phyloP scores from a whole-genome alignment of 2,329 filamentous ascomycete genomes.

The Diaporthe velutina region DNA sequence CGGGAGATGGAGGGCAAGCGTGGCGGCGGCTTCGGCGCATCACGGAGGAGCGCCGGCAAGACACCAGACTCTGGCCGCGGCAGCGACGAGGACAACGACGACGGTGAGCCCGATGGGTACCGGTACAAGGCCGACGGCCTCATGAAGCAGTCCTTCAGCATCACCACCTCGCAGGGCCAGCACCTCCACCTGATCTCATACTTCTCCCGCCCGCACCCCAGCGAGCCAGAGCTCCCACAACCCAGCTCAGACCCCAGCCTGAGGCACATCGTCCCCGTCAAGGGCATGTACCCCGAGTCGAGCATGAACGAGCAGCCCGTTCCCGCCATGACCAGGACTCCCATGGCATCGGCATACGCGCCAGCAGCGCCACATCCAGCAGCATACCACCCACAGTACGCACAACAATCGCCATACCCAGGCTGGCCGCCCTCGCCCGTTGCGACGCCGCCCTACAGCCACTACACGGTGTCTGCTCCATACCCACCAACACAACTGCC shows the following conservation, averaged over 20 bases:
- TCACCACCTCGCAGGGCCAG: conserved; percentile 88
- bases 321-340: conserved; percentile 83
- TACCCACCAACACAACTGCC: conserved; percentile 41
- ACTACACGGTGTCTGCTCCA: conserved; percentile 53
- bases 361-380: conserved; percentile 44
- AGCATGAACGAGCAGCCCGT: conserved; percentile 88
- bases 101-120: conserved; percentile 90
- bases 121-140: conserved; percentile 95
- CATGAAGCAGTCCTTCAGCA: conserved; percentile 99
- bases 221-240: conserved; percentile 79
- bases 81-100: conserved; percentile 88
- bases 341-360: conserved; percentile 60
- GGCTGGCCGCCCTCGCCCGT: conserved; percentile 69
- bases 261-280: conserved; percentile 85
- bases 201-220: conserved; percentile 84
- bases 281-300: conserved; percentile 98
- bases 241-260: conserved; percentile 85
- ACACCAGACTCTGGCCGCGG: conserved; percentile 85
- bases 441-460: conserved; percentile 66
- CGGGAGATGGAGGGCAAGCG: conserved; percentile 99
- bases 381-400: conserved; percentile 56
- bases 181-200: conserved; percentile 99
- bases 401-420: conserved; percentile 55
- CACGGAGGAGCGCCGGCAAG: conserved; percentile 73
- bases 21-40: conserved; percentile 78